Conservation (phyloP, 805 yeast genomes). For the Candida hispaniensis region DNA sequence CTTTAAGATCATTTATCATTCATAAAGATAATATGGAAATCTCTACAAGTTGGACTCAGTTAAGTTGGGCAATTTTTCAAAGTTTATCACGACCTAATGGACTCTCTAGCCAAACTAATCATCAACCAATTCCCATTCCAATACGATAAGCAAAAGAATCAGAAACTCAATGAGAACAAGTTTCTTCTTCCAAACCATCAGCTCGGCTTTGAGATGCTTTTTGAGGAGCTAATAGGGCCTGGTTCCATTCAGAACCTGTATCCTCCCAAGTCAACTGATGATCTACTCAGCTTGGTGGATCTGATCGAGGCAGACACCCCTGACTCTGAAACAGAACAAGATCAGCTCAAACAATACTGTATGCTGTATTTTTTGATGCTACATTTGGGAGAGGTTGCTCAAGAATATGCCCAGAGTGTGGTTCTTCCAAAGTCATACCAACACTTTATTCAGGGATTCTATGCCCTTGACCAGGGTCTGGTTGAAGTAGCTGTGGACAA, state of each 20-base stretch:
- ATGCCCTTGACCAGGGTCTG: slow-evolving; percentile 7
- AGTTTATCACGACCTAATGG: no score
- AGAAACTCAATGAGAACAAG: no score
- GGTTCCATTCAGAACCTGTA: slow-evolving; percentile 9
- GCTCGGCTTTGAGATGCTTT: no score
- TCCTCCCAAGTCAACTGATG: background rate
- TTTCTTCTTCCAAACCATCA: no score
- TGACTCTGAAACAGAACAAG: slow-evolving; percentile 3
- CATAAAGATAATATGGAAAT: no score
- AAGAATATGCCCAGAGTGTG: background rate
- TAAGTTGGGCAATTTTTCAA: no score
- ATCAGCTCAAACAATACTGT: slow-evolving; percentile 5
- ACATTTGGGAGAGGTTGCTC: slow-evolving; percentile 4
- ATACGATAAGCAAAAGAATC: no score
- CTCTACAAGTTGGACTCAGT: no score
- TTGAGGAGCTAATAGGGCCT: no score
- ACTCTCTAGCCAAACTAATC: no score
- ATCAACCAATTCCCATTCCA: no score
- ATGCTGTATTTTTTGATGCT: slow-evolving; percentile 2
- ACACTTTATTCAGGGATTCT: slow-evolving; percentile 10
- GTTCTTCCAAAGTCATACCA: background rate
- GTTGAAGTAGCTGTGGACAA: background rate
- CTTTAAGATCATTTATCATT: no score
- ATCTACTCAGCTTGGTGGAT: background rate
- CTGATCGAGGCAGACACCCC: slow-evolving; percentile 1